Base-by-base conservation (phyloP, 2,329 filamentous ascomycete genomes). In the Sporothrix brunneoviolacea region DNA sequence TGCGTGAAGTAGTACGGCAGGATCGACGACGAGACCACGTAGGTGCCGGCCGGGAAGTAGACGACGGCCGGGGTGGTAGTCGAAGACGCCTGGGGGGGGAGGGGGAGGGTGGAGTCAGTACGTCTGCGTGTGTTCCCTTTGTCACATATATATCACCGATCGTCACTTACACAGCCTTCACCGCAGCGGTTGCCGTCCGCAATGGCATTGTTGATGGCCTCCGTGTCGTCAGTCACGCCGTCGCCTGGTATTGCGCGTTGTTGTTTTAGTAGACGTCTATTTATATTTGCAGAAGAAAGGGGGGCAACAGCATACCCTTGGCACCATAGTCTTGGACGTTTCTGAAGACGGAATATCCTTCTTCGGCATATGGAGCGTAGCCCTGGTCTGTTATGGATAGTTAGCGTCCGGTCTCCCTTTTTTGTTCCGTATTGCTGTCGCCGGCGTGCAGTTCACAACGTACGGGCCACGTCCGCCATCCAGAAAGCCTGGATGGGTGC, bases 211-310 rank as follows among this genome's bases (percentile, higher is more conserved):
- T 90, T 84, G 53, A 93, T 78, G n/a, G 79, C 80, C 9, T 70
- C 71, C 2, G 88, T 90, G 62, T 93, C 88, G 57, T 93, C 88
- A 1, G 84, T 82, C 1, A 64, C 62, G 24, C 86, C 88, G 59
- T 53, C 46, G 13, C 43, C 71, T 28, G 10, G n/a, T n/a, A n/a
- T n/a, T n/a, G n/a, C n/a, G n/a, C n/a, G n/a, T n/a, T n/a, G n/a
- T n/a, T n/a, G n/a, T n/a, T n/a, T n/a, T n/a, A n/a, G n/a, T n/a
- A n/a, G 24, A 28, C 10, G 24, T 5, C 24, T 28, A 6, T 28
- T 10, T 28, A 5, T 10, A 6, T 28, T 5, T 28, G 24, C 5
- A 28, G 10, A 28, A 28, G 10, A 10, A 5, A 28, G 6, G 24
- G 24, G 24, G 24, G 24, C 10, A 28, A 28, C 24, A 28, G 10